These are phyloP conservation scores for Candida labiduridarum DNA, from an alignment of 1,139 yeast species.

Conservation along the genomic window DNA sequence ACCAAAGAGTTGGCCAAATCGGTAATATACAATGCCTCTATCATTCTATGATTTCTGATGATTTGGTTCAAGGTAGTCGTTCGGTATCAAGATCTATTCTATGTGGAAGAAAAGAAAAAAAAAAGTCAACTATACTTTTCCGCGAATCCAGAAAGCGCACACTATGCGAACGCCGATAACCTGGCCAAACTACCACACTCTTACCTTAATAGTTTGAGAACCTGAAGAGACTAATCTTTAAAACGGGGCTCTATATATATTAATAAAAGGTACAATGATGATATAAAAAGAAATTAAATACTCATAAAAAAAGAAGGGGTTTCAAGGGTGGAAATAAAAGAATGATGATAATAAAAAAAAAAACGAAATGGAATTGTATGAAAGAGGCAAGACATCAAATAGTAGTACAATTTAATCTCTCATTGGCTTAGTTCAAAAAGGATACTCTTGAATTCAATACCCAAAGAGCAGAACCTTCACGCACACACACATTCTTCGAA, in stretches of 20 bases:
- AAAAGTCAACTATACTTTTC: no score
- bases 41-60: conserved; percentile 20
- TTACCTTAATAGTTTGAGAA: no score
- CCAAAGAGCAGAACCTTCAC: background rate
- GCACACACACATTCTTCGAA: conserved; percentile 2
- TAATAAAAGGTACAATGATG: background rate
- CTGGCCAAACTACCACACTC: no score
- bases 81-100: background rate
- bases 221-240: background rate
- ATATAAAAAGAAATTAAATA: background rate
- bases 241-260: background rate
- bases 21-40: conserved; percentile 66
- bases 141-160: no score
- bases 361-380: background rate
- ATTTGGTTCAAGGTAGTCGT: background rate
- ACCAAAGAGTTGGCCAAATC: conserved; percentile 56
- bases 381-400: background rate
- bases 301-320: background rate
- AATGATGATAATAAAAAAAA: background rate
- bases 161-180: no score
- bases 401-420: background rate
- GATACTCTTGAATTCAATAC: background rate
- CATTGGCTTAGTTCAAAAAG: background rate
- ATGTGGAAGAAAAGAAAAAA: background rate
- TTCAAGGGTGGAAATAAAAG: background rate